Base-by-base conservation (phyloP, 345 rosid genomes). In the Eucalyptus cladocalyx region DNA sequence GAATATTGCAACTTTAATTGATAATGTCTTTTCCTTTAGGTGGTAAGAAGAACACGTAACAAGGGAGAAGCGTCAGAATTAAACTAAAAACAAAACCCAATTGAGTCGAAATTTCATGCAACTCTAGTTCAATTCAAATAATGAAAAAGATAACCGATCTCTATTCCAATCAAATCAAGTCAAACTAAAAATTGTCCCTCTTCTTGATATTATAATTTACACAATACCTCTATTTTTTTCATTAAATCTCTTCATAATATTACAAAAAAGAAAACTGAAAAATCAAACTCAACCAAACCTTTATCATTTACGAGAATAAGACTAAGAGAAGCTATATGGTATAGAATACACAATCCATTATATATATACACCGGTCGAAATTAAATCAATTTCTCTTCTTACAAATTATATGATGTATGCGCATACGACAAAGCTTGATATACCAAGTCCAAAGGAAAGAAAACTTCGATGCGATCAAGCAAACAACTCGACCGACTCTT, bases 61-160 rank as follows among this genome's bases (percentile, higher is more conserved):
- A 0, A 24, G 6, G 30, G 3, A 56, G 28, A 4, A 23, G 60
- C 8, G 0, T 54, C 1, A 0, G 0, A 54, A 54, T 23, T 1
- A 23, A 54, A 54, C 4, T 0, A 8, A 54, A 21, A 54, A 18
- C 2, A 4, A 18, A 51, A 51, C 54, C 9, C 1, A 54, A 54
- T 1, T 23, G 2, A 54, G 0, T 54, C 12, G 3, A 54, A 54
- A 23, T 54, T 19, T 51, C 54, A 18, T 51, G 2, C 9, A 18
- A 19, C 19, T 53, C 58, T 53, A 53, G 4, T 53, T 53, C 58
- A 53, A 53, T 19, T 53, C 4, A 3, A 2, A 56, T 24, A 24
- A 56, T 23, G 30, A 56, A 56, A 56, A 56, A 56, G 6, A 24
- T 56, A 56, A 56, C 30, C 30, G 0, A 23, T 23, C 13, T 56